A percentile compares a stretch with the other conserved stretches of the same genome.
These are phyloP conservation scores for Podospora pseudocomata DNA, from an alignment of 495 filamentous ascomycete species.

Conservation along the genomic window DNA sequence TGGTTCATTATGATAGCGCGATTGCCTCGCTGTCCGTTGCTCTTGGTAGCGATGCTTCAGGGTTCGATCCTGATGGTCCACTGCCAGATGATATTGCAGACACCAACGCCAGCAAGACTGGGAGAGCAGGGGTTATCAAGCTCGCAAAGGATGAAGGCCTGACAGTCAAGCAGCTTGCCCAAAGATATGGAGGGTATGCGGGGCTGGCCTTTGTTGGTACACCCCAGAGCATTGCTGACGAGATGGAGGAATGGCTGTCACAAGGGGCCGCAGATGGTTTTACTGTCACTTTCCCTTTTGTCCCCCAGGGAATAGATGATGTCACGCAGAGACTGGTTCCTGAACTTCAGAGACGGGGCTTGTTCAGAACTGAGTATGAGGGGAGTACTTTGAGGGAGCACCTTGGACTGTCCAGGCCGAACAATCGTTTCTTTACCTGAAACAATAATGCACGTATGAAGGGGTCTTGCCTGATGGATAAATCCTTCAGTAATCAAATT, in stretches of 20 bases:
- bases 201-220: slow-evolving; percentile 54
- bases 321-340: slow-evolving; percentile 47
- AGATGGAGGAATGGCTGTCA: slow-evolving; percentile 46
- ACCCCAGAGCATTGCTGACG: slow-evolving; percentile 46
- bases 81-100: slow-evolving; percentile 49
- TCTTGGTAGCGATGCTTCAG: slow-evolving; percentile 46
- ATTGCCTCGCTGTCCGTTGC: slow-evolving; percentile 52
- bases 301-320: slow-evolving; percentile 52
- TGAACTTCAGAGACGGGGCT: slow-evolving; percentile 47
- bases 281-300: slow-evolving; percentile 46
- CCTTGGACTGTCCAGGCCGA: slow-evolving; percentile 47
- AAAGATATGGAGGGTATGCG: slow-evolving; percentile 48
- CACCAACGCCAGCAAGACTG: slow-evolving; percentile 53
- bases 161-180: slow-evolving; percentile 49
- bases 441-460: background rate
- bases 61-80: slow-evolving; percentile 47
- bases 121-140: slow-evolving; percentile 41
- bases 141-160: slow-evolving; percentile 44
- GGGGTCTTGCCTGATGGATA: no score
- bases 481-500: no score
- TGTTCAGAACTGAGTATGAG: slow-evolving; percentile 49
- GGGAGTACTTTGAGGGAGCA: slow-evolving; percentile 47
- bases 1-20: slow-evolving; percentile 54
- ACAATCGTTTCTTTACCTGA: slow-evolving; percentile 49
- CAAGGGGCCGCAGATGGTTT: slow-evolving; percentile 48